Percentiles rank a stretch among this genome's conserved stretches.
Conservation (phyloP, 257 asterid genomes). For the Henckelia pumila region DNA sequence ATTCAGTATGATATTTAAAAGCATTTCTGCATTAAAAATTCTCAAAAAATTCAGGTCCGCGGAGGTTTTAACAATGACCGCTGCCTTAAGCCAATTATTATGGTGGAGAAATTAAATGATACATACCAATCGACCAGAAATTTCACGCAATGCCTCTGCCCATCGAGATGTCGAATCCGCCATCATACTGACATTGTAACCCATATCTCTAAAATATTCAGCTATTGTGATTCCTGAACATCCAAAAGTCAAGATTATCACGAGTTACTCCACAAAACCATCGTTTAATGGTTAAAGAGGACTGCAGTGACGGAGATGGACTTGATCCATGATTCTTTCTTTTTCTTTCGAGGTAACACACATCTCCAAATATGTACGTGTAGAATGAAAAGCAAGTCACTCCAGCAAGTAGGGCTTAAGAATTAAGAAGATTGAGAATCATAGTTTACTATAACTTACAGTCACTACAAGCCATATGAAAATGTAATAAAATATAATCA, state of each 20-base stretch:
- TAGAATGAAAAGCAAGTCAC: slow-evolving; percentile 1
- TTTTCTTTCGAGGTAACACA: not conserved
- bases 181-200: slow-evolving; percentile 99
- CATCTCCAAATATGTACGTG: not conserved
- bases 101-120: slow-evolving; percentile 19
- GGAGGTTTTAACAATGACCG: slow-evolving; percentile 1
- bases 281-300: slow-evolving; percentile 1
- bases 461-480: too few species aligned
- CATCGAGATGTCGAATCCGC: slow-evolving; percentile 99
- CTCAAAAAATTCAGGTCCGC: not conserved
- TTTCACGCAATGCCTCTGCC: slow-evolving; percentile 99
- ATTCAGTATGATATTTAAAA: not conserved
- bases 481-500: too few species aligned
- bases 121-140: slow-evolving; percentile 98
- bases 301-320: not conserved
- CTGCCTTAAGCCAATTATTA: slow-evolving; percentile 14
- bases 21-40: not conserved
- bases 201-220: slow-evolving; percentile 99
- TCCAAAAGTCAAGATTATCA: slow-evolving; percentile 26
- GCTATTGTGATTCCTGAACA: slow-evolving; percentile 94
- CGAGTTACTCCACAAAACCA: slow-evolving; percentile 10
- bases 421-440: too few species aligned
- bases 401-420: not conserved
- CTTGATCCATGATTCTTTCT: not conserved
- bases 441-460: too few species aligned